Percentiles rank a stretch among this genome's conserved stretches.
Evolutionary conservation across 1,139 yeast species (phyloP).

Genomic region (Diutina catenulata): DNA sequence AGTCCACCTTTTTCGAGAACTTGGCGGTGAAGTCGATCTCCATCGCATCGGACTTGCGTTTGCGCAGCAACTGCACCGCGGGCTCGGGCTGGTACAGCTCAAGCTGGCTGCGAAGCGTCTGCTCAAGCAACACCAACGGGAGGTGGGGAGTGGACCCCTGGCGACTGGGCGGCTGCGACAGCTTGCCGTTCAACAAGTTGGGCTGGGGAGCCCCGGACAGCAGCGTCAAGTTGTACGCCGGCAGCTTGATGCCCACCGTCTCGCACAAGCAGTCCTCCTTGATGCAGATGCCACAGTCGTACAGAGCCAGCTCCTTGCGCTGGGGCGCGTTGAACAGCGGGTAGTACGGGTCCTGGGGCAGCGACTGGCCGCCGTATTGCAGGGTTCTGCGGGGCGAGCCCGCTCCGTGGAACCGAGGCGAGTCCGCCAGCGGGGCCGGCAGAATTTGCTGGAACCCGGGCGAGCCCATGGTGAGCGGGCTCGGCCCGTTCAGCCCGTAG

Average conservation of each 20-base stretch:
- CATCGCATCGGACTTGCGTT: slow-evolving; percentile 16
- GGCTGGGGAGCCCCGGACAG: too few species aligned
- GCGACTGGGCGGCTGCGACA: neutral
- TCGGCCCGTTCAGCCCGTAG: neutral
- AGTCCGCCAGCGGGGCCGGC: slow-evolving; percentile 45
- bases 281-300: slow-evolving; percentile 53
- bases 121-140: slow-evolving; percentile 14
- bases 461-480: neutral
- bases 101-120: slow-evolving; percentile 13
- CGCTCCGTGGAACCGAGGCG: slow-evolving; percentile 19
- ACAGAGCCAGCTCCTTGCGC: slow-evolving; percentile 1
- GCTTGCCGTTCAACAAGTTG: too few species aligned
- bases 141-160: neutral
- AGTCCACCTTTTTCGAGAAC: slow-evolving; percentile 29
- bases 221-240: neutral
- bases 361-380: neutral
- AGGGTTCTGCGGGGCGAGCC: neutral
- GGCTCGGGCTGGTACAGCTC: slow-evolving; percentile 41
- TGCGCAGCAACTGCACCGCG: slow-evolving; percentile 44
- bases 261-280: slow-evolving; percentile 67
- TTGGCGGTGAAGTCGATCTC: slow-evolving; percentile 43
- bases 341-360: neutral
- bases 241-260: slow-evolving; percentile 40
- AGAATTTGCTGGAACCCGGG: slow-evolving; percentile 26
- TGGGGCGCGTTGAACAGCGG: slow-evolving; percentile 6